Conservation (phyloP, 371 early-diverging fungal species). For the Mortierella sp. region DNA sequence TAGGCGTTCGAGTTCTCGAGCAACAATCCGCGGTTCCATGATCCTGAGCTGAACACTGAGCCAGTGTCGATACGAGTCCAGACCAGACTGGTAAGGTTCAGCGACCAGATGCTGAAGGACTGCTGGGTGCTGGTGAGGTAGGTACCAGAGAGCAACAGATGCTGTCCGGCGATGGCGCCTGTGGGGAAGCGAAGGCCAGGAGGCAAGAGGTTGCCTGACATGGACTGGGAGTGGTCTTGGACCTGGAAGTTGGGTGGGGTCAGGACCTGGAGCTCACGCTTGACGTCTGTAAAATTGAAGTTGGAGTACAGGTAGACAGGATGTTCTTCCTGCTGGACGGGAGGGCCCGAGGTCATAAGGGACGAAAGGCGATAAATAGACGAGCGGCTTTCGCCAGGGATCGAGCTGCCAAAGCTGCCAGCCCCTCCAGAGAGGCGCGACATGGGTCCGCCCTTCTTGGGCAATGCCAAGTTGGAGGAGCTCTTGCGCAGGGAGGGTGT, state of each 20-base stretch:
- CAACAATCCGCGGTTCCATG: constrained; percentile 84
- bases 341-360: constrained; percentile 23
- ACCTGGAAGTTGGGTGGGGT: constrained; percentile 67
- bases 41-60: constrained; percentile 72
- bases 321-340: constrained; percentile 55
- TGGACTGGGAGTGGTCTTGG: constrained; percentile 72
- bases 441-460: constrained; percentile 51
- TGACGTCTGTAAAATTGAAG: constrained; percentile 83
- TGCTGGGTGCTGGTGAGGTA: constrained; percentile 75
- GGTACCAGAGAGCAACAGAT: constrained; percentile 81
- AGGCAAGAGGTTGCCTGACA: constrained; percentile 73
- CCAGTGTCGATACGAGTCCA: constrained; percentile 83
- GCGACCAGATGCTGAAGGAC: constrained; percentile 82
- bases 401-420: constrained; percentile 35
- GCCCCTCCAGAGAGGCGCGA: constrained; percentile 52
- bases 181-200: constrained; percentile 87
- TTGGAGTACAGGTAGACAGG: constrained; percentile 82
- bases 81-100: constrained; percentile 71
- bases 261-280: constrained; percentile 77
- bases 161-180: constrained; percentile 74
- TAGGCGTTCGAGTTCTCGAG: constrained; percentile 72
- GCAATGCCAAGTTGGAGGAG: constrained; percentile 49
- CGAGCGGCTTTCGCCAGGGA: constrained; percentile 43
- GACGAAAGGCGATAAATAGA: constrained; percentile 55
- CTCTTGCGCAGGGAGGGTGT: constrained; percentile 50